Conservation (phyloP, 208 protist genomes). For the Leishmania major region DNA sequence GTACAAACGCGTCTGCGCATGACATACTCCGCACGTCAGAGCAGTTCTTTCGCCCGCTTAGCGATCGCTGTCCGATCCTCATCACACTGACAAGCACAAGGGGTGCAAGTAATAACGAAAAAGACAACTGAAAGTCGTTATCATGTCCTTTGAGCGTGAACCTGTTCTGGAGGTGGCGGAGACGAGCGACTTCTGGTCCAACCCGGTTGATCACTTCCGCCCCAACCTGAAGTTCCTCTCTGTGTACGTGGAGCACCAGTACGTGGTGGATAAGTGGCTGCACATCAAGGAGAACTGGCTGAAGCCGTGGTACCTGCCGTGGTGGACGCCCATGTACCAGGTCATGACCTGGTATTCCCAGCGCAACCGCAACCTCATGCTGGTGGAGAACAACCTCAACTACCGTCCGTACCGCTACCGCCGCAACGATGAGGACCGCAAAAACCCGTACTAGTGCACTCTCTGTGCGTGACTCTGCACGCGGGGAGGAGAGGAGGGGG, state of each 20-base stretch:
- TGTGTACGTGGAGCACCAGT: constrained; percentile 86
- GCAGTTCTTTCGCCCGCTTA: background rate
- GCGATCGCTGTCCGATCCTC: background rate
- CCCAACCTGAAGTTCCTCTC: constrained; percentile 89
- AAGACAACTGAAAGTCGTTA: background rate
- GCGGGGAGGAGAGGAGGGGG: background rate
- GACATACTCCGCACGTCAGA: background rate
- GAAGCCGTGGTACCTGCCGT: constrained; percentile 82
- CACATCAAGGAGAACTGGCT: constrained; percentile 84
- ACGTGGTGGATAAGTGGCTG: constrained; percentile 80
- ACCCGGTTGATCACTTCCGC: constrained; percentile 92
- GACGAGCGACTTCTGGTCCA: constrained; percentile 79
- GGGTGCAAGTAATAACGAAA: background rate
- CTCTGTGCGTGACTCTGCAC: background rate
- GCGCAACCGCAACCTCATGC: constrained; percentile 87
- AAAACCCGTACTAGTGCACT: constrained; percentile 82
- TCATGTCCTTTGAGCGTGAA: constrained; percentile 46
- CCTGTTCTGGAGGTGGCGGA: constrained; percentile 30
- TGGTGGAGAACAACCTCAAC: constrained; percentile 92
- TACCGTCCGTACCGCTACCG: constrained; percentile 90
- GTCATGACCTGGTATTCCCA: constrained; percentile 82
- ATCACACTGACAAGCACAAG: background rate
- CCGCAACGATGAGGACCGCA: constrained; percentile 90
- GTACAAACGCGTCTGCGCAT: constrained; percentile 5
- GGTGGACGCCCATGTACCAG: constrained; percentile 89